phyloP scores from a whole-genome alignment of 768 basidiomycete species.

The Macrolepiota fuliginosa region DNA sequence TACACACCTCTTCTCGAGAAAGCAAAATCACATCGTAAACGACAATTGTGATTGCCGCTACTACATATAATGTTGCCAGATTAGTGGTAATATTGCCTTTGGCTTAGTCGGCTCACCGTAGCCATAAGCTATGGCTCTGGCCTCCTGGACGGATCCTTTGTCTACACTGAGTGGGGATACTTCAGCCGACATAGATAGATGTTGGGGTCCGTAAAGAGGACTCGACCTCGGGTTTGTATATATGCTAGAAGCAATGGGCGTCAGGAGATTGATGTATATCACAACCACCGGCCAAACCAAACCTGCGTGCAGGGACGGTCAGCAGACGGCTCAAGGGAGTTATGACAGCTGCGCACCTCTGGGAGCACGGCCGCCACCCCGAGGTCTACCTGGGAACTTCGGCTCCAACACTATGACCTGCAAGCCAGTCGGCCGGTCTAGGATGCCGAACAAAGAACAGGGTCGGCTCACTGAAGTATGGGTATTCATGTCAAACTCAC shows the following conservation, averaged over 20 bases:
- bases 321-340: no score
- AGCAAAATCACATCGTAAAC: neutral
- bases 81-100: neutral
- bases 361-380: no score
- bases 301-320: neutral
- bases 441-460: neutral
- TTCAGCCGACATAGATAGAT: neutral
- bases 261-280: neutral
- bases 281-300: neutral
- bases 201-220: neutral
- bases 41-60: neutral
- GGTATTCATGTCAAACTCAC: neutral
- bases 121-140: neutral
- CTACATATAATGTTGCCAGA: neutral
- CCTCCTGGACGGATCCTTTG: neutral
- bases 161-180: neutral
- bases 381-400: no score
- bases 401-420: no score
- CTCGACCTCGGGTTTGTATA: neutral
- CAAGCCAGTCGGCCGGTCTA: neutral
- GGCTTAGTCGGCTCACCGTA: neutral
- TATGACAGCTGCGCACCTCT: no score
- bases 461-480: neutral
- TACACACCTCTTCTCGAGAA: neutral
- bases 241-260: neutral